These are phyloP conservation scores for Arachnopeziza araneosa DNA, from an alignment of 2,329 filamentous ascomycete genomes.

Conservation along the genomic window DNA sequence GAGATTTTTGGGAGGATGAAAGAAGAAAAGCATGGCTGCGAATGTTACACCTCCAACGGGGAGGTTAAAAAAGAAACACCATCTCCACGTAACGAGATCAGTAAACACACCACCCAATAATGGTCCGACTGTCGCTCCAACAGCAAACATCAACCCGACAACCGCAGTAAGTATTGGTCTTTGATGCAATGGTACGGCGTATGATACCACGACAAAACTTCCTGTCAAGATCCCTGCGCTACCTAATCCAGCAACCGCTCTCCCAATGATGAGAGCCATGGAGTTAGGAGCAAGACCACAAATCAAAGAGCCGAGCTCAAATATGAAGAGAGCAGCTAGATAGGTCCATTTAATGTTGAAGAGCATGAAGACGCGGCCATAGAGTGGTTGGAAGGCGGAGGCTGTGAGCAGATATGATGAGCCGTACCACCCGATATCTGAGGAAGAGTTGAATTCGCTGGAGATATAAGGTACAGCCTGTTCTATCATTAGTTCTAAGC, in stretches of 20 bases:
- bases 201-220: slow-evolving; percentile 38
- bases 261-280: slow-evolving; percentile 29
- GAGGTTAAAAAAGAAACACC: slow-evolving; percentile 33
- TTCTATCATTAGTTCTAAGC: not conserved
- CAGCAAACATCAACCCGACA: slow-evolving; percentile 26
- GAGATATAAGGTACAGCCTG: slow-evolving; percentile 37
- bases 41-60: slow-evolving; percentile 26
- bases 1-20: slow-evolving; percentile 34
- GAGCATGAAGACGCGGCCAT: slow-evolving; percentile 18
- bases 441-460: slow-evolving; percentile 30
- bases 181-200: slow-evolving; percentile 15
- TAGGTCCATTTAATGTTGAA: slow-evolving; percentile 26
- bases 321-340: slow-evolving; percentile 24
- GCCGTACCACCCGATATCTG: slow-evolving; percentile 35
- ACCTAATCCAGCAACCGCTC: slow-evolving; percentile 30
- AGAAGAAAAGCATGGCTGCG: slow-evolving; percentile 29
- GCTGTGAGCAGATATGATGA: slow-evolving; percentile 33
- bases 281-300: slow-evolving; percentile 30
- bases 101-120: slow-evolving; percentile 33
- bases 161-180: slow-evolving; percentile 25
- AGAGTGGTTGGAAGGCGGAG: slow-evolving; percentile 21
- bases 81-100: slow-evolving; percentile 33
- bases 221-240: slow-evolving; percentile 32
- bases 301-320: slow-evolving; percentile 30
- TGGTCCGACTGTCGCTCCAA: slow-evolving; percentile 26